Conservation (phyloP, 2,329 filamentous ascomycete genomes). For the Claviceps cyperi region DNA sequence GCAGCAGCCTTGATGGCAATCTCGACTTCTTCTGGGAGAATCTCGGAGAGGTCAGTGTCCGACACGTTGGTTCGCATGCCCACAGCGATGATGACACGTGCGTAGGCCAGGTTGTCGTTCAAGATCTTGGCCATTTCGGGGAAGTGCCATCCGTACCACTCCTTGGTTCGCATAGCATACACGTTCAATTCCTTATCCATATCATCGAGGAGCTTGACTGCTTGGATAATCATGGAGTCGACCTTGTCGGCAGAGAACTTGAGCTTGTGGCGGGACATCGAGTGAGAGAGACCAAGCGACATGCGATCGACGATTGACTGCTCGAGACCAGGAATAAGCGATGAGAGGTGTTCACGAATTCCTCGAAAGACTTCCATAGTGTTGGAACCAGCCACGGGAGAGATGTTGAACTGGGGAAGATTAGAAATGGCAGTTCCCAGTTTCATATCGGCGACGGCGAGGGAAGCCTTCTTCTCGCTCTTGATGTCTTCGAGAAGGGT, state of each 20-base stretch:
- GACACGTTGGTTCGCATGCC: constrained; percentile 75
- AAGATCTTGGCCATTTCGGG: constrained; percentile 94
- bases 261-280: constrained; percentile 90
- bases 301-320: constrained; percentile 84
- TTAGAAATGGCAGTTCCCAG: constrained; percentile 86
- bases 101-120: constrained; percentile 92
- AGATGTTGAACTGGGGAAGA: constrained; percentile 74
- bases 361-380: constrained; percentile 78
- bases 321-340: constrained; percentile 76
- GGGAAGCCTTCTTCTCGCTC: constrained; percentile 91
- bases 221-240: constrained; percentile 98
- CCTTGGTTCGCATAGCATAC: constrained; percentile 97
- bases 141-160: constrained; percentile 99
- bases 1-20: constrained; percentile 81
- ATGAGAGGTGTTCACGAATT: constrained; percentile 79
- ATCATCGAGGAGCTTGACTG: constrained; percentile 84
- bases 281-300: constrained; percentile 92
- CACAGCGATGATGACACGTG: constrained; percentile 74
- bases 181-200: constrained; percentile 98
- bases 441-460: constrained; percentile 88
- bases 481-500: constrained; percentile 78
- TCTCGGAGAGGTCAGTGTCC: constrained; percentile 67
- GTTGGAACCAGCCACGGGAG: constrained; percentile 51
- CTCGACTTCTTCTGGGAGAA: constrained; percentile 93
- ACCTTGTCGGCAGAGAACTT: constrained; percentile 99